These are phyloP conservation scores for Tilletia indica DNA, from an alignment of 1,284 basidiomycete species.

Conservation along the genomic window DNA sequence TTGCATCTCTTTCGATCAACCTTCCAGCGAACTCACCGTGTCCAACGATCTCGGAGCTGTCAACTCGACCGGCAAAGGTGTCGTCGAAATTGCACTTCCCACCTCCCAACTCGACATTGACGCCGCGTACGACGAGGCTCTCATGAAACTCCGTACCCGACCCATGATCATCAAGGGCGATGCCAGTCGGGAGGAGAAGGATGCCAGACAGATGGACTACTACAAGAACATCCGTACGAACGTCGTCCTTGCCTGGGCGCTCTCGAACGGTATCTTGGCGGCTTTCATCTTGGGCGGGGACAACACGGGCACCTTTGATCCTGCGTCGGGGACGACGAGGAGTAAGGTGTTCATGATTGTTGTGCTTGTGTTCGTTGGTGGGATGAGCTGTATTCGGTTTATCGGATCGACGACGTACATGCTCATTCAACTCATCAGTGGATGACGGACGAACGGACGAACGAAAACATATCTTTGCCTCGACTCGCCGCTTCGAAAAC, in stretches of 20 bases:
- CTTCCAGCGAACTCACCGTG: constrained; percentile 17
- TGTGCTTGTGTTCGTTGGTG: constrained; percentile 50
- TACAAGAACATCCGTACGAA: constrained; percentile 77
- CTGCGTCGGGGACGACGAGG: constrained; percentile 33
- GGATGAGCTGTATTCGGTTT: constrained; percentile 47
- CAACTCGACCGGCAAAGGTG: constrained; percentile 53
- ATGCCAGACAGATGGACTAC: constrained; percentile 52
- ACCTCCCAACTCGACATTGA: constrained; percentile 84
- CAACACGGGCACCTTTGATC: constrained; percentile 36
- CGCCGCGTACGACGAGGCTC: constrained; percentile 80
- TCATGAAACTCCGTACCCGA: constrained; percentile 74
- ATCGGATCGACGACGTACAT: constrained; percentile 46
- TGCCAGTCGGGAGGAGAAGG: constrained; percentile 49
- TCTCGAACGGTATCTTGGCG: constrained; percentile 66
- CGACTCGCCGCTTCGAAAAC: no score
- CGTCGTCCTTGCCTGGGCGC: constrained; percentile 78
- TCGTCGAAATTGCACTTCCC: constrained; percentile 81
- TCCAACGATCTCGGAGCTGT: constrained; percentile 54
- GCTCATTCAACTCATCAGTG: constrained; percentile 38
- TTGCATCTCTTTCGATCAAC: no score
- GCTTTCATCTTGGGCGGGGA: constrained; percentile 48
- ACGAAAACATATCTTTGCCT: no score
- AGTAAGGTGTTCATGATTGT: constrained; percentile 52
- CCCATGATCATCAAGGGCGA: constrained; percentile 58
- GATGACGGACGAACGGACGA: constrained; percentile 7